These are phyloP conservation scores for Linnemannia elongata DNA, from an alignment of 192 early-diverging fungal species.

Conservation along the genomic window DNA sequence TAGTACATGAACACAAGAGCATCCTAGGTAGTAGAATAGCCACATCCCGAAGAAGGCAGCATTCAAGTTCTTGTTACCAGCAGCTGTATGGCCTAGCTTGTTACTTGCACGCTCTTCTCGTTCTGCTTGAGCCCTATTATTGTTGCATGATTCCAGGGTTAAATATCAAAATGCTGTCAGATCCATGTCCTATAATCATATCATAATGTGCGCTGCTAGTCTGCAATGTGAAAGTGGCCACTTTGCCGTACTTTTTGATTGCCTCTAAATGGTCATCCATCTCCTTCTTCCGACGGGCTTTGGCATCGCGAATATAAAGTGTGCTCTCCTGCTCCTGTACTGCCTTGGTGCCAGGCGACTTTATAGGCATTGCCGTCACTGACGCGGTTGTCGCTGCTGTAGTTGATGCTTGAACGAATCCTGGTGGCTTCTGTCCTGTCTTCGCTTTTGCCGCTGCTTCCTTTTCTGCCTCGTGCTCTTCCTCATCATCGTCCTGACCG, in stretches of 20 bases:
- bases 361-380: slow-evolving; percentile 26
- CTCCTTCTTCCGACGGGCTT: slow-evolving; percentile 78
- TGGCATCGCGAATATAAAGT: slow-evolving; percentile 54
- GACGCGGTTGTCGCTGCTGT: slow-evolving; percentile 15
- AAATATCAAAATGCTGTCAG: neutral
- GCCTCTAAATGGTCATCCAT: slow-evolving; percentile 89
- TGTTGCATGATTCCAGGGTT: neutral
- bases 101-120: slow-evolving; percentile 62
- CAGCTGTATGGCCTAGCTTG: slow-evolving; percentile 55
- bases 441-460: slow-evolving; percentile 36
- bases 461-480: slow-evolving; percentile 34
- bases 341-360: slow-evolving; percentile 21
- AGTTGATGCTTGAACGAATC: slow-evolving; percentile 30
- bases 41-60: too few relatives aligned
- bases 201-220: neutral
- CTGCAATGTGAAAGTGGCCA: too few relatives aligned
- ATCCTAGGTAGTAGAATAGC: neutral
- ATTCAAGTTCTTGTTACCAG: slow-evolving; percentile 18
- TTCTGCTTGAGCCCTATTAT: slow-evolving; percentile 75
- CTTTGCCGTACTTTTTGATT: slow-evolving; percentile 70
- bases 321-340: slow-evolving; percentile 50
- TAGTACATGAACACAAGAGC: neutral
- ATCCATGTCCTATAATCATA: neutral
- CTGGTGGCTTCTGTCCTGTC: slow-evolving; percentile 53
- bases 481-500: slow-evolving; percentile 60